Conservation (phyloP, 495 filamentous ascomycete genomes). For the Podospora comata region DNA sequence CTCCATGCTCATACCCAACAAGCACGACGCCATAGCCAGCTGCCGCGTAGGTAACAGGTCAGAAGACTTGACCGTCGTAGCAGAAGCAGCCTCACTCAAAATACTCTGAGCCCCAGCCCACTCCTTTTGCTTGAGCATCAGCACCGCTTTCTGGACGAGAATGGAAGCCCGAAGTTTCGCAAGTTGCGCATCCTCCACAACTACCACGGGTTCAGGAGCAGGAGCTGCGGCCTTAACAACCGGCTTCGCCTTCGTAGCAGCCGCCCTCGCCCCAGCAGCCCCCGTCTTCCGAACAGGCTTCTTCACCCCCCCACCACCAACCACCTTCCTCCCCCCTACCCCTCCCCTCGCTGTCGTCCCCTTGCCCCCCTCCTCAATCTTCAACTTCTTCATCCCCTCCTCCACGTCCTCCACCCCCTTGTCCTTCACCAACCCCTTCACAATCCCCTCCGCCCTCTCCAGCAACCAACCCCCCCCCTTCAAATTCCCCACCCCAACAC, state of each 20-base stretch:
- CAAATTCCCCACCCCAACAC: conserved; percentile 38
- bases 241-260: conserved; percentile 30
- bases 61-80: conserved; percentile 43
- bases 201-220: conserved; percentile 17
- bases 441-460: conserved; percentile 38
- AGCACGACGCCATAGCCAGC: conserved; percentile 56
- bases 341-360: conserved; percentile 11
- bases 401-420: conserved; percentile 35
- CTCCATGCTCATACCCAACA: conserved; percentile 59
- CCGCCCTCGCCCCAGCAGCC: conserved; percentile 22
- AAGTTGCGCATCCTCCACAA: conserved; percentile 51
- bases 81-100: conserved; percentile 34
- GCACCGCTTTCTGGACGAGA: conserved; percentile 61
- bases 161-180: conserved; percentile 58
- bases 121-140: conserved; percentile 53
- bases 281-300: conserved; percentile 22
- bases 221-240: conserved; percentile 22
- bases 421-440: conserved; percentile 16
- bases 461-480: conserved; percentile 40
- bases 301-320: background rate
- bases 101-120: conserved; percentile 51
- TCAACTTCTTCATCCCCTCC: conserved; percentile 47
- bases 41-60: conserved; percentile 44
- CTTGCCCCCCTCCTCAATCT: conserved; percentile 35
- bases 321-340: conserved; percentile 19